Conservation (phyloP, 306 rosid species). For the Inga laurina region DNA sequence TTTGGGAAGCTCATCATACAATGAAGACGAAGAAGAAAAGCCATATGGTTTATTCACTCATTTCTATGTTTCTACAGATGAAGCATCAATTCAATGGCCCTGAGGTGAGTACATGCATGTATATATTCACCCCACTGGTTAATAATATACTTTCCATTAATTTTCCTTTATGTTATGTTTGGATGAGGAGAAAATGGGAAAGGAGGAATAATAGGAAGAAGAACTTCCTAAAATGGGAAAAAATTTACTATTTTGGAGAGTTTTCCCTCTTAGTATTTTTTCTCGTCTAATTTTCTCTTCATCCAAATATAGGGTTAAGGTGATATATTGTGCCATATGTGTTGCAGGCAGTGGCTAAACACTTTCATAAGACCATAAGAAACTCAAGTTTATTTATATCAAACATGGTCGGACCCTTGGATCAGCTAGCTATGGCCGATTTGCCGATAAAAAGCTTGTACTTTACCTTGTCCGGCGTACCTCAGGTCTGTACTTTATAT, state of each 20-base stretch:
- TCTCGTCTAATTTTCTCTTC: too few species aligned
- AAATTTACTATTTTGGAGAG: too few species aligned
- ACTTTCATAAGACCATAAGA: conserved; percentile 8
- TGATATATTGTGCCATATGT: not conserved
- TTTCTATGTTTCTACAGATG: not conserved
- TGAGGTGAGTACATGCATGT: not conserved
- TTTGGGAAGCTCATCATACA: not conserved
- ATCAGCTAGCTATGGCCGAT: conserved; percentile 41
- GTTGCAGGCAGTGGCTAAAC: conserved; percentile 39
- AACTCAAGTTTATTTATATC: conserved; percentile 49
- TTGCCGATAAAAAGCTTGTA: conserved; percentile 45
- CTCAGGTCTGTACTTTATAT: conserved; percentile 34
- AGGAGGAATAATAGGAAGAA: too few species aligned
- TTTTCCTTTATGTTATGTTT: too few species aligned
- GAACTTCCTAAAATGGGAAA: too few species aligned
- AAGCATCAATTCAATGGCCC: not conserved
- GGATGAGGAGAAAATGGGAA: too few species aligned
- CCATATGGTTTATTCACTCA: not conserved
- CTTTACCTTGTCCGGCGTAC: conserved; percentile 20
- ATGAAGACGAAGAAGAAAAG: not conserved
- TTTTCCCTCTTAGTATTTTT: too few species aligned
- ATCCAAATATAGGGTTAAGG: not conserved
- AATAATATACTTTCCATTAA: not conserved
- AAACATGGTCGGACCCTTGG: conserved; percentile 50
- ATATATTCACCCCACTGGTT: not conserved